Conservation (phyloP, 2,329 filamentous ascomycete genomes). For the Alternaria postmessia region DNA sequence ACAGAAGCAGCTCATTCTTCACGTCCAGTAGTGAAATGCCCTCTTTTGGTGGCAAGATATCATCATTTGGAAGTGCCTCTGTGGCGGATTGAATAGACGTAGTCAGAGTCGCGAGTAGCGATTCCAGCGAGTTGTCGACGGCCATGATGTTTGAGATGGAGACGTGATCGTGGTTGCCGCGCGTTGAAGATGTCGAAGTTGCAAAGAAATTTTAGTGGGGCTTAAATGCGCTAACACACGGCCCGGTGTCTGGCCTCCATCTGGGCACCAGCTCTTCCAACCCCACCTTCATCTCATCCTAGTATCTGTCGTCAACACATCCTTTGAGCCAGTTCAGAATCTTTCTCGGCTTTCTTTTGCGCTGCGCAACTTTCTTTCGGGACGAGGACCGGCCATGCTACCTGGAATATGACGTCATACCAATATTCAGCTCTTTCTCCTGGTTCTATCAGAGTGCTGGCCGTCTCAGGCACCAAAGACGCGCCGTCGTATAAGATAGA, state of each 20-base stretch:
- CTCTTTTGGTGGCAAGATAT: slow-evolving; percentile 76
- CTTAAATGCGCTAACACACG: slow-evolving; percentile 1
- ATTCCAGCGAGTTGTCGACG: slow-evolving; percentile 50
- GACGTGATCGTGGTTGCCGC: slow-evolving; percentile 12
- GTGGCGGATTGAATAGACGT: slow-evolving; percentile 71
- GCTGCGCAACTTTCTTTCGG: background rate
- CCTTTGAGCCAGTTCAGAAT: background rate
- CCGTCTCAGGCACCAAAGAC: background rate
- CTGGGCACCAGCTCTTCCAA: background rate
- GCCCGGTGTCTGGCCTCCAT: background rate
- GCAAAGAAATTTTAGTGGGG: slow-evolving; percentile 28
- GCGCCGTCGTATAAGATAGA: background rate
- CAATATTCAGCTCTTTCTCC: background rate
- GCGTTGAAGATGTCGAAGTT: slow-evolving; percentile 8
- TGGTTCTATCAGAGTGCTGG: background rate
- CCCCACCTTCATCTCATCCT: background rate
- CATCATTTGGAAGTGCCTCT: slow-evolving; percentile 61
- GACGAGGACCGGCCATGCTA: background rate
- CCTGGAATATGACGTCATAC: background rate
- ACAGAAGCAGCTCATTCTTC: slow-evolving; percentile 96
- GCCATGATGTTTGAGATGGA: slow-evolving; percentile 39
- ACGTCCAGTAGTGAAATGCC: slow-evolving; percentile 94
- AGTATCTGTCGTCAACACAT: background rate
- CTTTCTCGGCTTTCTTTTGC: background rate
- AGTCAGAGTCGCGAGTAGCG: slow-evolving; percentile 55